A percentile compares a stretch with the other conserved stretches of the same genome.
phyloP scores from a whole-genome alignment of 163 green algal genomes.

The Chlorella variabilis region DNA sequence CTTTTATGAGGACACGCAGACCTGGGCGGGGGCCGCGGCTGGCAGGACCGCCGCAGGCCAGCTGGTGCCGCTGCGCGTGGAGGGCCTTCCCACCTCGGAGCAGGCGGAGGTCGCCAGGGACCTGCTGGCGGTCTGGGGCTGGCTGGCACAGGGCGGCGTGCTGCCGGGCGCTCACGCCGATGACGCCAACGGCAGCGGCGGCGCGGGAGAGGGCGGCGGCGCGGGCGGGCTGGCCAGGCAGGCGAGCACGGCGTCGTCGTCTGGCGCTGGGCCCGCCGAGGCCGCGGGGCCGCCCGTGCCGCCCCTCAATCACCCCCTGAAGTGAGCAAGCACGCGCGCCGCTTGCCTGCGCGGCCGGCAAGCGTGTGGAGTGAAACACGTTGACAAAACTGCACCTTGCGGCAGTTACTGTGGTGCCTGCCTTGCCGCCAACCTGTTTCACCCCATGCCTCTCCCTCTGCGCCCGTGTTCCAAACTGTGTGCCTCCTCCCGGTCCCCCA shows the following conservation, averaged over 20 bases:
- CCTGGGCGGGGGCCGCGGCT: neutral
- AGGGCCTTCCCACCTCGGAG: neutral
- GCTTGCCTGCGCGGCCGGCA: no score
- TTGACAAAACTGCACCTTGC: no score
- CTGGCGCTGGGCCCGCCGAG: neutral
- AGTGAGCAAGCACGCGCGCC: neutral
- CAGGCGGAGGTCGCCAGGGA: neutral
- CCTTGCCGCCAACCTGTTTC: no score
- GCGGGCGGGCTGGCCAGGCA: no score
- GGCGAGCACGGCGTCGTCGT: no score
- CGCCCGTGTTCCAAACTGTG: neutral
- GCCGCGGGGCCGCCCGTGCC: neutral
- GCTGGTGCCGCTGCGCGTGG: neutral
- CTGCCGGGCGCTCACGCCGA: neutral
- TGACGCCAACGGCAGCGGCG: neutral
- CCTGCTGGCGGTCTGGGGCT: conserved; percentile 6
- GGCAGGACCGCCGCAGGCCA: neutral
- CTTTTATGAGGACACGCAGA: neutral
- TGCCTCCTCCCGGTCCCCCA: no score
- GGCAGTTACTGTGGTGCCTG: no score
- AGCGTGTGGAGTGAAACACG: no score
- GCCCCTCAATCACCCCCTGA: neutral
- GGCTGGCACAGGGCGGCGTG: neutral
- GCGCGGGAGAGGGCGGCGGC: no score
- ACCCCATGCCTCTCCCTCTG: neutral